phyloP scores from a whole-genome alignment of 768 basidiomycete species.

The Macrocybe gigantea region DNA sequence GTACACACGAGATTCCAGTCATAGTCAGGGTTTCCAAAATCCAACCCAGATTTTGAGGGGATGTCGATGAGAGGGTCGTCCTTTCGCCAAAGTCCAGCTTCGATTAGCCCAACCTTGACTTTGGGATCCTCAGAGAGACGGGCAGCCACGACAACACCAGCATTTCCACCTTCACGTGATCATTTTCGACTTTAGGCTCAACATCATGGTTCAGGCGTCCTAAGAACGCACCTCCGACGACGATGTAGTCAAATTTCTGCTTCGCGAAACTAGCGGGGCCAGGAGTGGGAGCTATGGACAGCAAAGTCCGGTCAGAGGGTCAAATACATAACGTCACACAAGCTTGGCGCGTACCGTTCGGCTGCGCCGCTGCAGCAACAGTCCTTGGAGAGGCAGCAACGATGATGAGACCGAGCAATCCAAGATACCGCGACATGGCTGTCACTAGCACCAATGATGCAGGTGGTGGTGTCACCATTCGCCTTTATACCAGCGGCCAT shows the following conservation, averaged over 20 bases:
- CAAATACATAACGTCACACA: no score
- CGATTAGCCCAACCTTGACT: conserved; percentile 20
- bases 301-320: no score
- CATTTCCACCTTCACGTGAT: conserved; percentile 12
- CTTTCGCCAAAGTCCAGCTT: conserved; percentile 18
- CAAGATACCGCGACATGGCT: no score
- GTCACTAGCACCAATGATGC: no score
- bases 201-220: not conserved
- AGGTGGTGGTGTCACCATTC: no score
- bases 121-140: conserved; percentile 19
- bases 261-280: conserved; percentile 6
- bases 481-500: no score
- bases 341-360: no score
- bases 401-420: no score
- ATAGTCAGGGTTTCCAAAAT: conserved; percentile 2
- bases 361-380: no score
- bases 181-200: not conserved
- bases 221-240: conserved; percentile 1
- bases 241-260: conserved; percentile 10
- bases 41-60: conserved; percentile 8
- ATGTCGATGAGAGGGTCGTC: conserved; percentile 11
- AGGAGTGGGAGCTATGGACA: conserved; percentile 6
- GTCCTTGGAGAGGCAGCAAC: no score
- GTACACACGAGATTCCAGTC: conserved; percentile 8
- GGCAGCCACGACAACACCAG: conserved; percentile 15